Evolutionary conservation across 345 rosid species (phyloP).

Genomic region (Anacardium occidentale): DNA sequence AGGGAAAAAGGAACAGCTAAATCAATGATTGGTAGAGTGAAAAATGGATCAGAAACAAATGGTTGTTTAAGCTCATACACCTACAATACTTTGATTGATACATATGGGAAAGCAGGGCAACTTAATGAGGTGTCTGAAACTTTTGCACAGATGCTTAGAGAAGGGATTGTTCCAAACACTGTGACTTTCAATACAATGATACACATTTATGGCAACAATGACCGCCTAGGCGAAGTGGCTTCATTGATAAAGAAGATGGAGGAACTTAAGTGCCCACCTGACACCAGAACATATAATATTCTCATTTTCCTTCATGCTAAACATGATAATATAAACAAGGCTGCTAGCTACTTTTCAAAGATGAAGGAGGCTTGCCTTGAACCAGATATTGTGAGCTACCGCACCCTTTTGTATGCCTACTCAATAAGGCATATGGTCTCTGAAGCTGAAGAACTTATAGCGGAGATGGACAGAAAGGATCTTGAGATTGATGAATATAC

Average conservation of each 20-base stretch:
- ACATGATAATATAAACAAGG: constrained; percentile 56
- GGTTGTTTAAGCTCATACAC: constrained; percentile 59
- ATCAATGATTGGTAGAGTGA: constrained; percentile 14
- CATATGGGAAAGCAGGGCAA: constrained; percentile 79
- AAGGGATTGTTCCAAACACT: constrained; percentile 71
- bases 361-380: constrained; percentile 64
- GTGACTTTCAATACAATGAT: constrained; percentile 89
- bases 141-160: constrained; percentile 61
- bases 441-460: constrained; percentile 66
- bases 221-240: constrained; percentile 60
- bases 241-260: constrained; percentile 71
- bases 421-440: constrained; percentile 74
- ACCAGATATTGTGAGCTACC: constrained; percentile 81
- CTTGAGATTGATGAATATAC: constrained; percentile 84
- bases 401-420: constrained; percentile 78
- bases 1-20: constrained; percentile 24
- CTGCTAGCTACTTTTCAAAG: constrained; percentile 51
- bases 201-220: constrained; percentile 74
- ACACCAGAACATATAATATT: constrained; percentile 85
- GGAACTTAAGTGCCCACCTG: constrained; percentile 62
- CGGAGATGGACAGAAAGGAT: constrained; percentile 63
- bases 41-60: constrained; percentile 24
- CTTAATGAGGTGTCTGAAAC: constrained; percentile 67
- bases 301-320: constrained; percentile 75
- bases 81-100: constrained; percentile 81